phyloP scores from a whole-genome alignment of 352 stramenopile genomes.

The Pythium plurisporium region DNA sequence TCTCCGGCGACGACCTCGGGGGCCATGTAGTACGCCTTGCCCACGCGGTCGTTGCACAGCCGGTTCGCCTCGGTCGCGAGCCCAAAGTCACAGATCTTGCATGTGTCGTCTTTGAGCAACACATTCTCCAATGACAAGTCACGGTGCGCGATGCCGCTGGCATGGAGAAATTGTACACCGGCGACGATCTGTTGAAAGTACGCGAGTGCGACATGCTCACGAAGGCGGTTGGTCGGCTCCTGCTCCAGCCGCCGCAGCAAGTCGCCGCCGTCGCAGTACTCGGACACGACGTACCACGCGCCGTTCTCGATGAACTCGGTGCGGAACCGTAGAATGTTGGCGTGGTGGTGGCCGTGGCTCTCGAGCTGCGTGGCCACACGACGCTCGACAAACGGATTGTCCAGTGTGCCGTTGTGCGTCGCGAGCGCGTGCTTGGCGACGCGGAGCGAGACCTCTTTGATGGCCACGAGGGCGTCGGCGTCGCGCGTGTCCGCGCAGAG shows the following conservation, averaged over 20 bases:
- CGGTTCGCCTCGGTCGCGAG: constrained; percentile 26
- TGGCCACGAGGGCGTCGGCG: constrained; percentile 20
- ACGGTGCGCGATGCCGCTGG: constrained; percentile 36
- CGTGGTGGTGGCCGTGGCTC: constrained; percentile 28
- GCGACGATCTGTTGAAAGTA: constrained; percentile 34
- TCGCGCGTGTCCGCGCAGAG: constrained; percentile 37
- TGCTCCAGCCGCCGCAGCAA: constrained; percentile 20
- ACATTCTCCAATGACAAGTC: constrained; percentile 61
- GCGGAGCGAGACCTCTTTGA: constrained; percentile 45
- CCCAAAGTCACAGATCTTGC: constrained; percentile 60
- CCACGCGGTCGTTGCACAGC: constrained; percentile 32
- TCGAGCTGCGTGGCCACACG: constrained; percentile 30
- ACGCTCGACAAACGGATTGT: constrained; percentile 30
- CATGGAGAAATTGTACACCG: constrained; percentile 43
- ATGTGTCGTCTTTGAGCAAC: constrained; percentile 22
- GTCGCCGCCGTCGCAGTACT: constrained; percentile 49
- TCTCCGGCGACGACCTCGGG: constrained; percentile 42
- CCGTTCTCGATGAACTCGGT: constrained; percentile 41
- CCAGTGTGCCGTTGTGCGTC: constrained; percentile 11
- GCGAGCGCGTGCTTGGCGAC: constrained; percentile 24
- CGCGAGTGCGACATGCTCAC: constrained; percentile 30
- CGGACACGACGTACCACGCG: constrained; percentile 48
- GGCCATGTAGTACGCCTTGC: constrained; percentile 67
- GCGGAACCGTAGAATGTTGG: constrained; percentile 44
- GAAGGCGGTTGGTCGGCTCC: too few species aligned